A percentile compares a stretch with the other conserved stretches of the same genome.
Evolutionary conservation across 1,284 basidiomycete genomes (phyloP).

Genomic region (Ustilago hordei): DNA sequence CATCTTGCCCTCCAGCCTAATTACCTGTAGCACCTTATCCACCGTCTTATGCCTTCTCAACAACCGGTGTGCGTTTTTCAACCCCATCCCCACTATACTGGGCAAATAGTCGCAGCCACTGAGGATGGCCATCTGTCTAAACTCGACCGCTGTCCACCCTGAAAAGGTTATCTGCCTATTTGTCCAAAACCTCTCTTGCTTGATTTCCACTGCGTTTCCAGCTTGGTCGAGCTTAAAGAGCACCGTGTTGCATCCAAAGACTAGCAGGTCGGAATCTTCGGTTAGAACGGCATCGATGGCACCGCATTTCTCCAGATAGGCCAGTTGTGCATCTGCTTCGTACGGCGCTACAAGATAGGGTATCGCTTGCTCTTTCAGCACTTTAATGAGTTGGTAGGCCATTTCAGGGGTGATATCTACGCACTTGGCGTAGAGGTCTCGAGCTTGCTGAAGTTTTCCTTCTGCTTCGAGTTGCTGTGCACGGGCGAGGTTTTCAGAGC

Average conservation of each 20-base stretch:
- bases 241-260: constrained; percentile 86
- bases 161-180: constrained; percentile 82
- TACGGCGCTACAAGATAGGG: constrained; percentile 94
- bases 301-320: constrained; percentile 86
- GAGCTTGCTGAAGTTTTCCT: constrained; percentile 82
- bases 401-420: constrained; percentile 96
- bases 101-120: constrained; percentile 92
- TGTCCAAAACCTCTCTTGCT: constrained; percentile 80
- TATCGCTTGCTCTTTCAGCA: constrained; percentile 66
- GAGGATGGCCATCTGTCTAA: constrained; percentile 94
- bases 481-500: constrained; percentile 76
- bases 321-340: constrained; percentile 97
- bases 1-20: constrained; percentile 87
- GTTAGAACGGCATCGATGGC: constrained; percentile 93
- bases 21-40: constrained; percentile 83
- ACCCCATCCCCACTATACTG: constrained; percentile 70
- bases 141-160: constrained; percentile 89
- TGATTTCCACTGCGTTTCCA: constrained; percentile 82
- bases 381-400: constrained; percentile 98
- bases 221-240: constrained; percentile 68
- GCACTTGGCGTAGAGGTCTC: constrained; percentile 89
- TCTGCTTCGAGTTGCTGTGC: constrained; percentile 81
- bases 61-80: constrained; percentile 88
- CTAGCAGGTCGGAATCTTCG: constrained; percentile 97
- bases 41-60: constrained; percentile 86